Conservation (phyloP, 176 grass and related monocot species). For the Musa schizocarpa region DNA sequence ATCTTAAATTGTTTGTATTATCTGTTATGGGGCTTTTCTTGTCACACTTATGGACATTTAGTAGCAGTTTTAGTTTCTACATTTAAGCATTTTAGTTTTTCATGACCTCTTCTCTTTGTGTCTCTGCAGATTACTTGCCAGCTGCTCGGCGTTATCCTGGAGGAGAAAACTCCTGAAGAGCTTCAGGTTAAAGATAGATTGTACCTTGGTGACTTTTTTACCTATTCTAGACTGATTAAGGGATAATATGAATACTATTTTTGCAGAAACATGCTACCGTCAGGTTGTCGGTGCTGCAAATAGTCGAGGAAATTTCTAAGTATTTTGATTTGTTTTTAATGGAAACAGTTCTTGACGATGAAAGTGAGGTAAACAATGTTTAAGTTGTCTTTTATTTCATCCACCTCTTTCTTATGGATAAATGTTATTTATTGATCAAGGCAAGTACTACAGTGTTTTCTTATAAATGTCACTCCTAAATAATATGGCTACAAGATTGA, state of each 20-base stretch:
- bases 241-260: constrained; percentile 12
- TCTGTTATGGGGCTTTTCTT: too few relatives aligned
- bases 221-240: constrained; percentile 12
- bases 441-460: not conserved
- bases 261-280: constrained; percentile 65
- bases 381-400: too few relatives aligned
- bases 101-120: constrained; percentile 7
- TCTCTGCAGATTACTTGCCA: constrained; percentile 70
- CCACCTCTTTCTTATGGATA: too few relatives aligned
- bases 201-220: constrained; percentile 1
- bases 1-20: too few relatives aligned
- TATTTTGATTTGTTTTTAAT: constrained; percentile 80
- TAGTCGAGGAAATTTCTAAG: constrained; percentile 56
- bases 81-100: too few relatives aligned
- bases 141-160: constrained; percentile 71
- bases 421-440: too few relatives aligned
- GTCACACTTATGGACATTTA: too few relatives aligned
- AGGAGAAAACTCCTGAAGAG: constrained; percentile 70
- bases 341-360: constrained; percentile 84
- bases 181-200: constrained; percentile 50
- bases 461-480: not conserved
- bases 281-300: constrained; percentile 50
- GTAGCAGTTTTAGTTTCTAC: too few relatives aligned
- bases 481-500: not conserved
- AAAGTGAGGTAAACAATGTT: constrained; percentile 49